Conservation (phyloP, 768 basidiomycete genomes). For the Calocera viscosa region DNA sequence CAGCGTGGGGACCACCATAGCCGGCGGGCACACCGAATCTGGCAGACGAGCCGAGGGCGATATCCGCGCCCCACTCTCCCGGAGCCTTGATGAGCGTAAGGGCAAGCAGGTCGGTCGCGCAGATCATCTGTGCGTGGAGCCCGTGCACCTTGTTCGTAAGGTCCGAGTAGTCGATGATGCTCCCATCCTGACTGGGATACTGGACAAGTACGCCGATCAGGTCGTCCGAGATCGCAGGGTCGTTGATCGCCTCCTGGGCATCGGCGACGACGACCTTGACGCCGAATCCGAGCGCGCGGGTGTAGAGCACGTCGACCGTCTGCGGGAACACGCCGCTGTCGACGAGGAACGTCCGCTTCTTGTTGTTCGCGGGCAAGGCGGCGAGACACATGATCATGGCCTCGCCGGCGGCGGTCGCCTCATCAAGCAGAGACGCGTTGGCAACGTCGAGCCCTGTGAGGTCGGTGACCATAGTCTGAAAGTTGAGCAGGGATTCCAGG, state of each 20-base stretch:
- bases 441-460: slow-evolving; percentile 91
- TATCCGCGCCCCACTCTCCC: slow-evolving; percentile 97
- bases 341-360: slow-evolving; percentile 73
- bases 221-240: slow-evolving; percentile 40
- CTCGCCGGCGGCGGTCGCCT: slow-evolving; percentile 89
- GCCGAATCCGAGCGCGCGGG: slow-evolving; percentile 87
- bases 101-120: slow-evolving; percentile 85
- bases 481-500: slow-evolving; percentile 91
- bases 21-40: slow-evolving; percentile 94
- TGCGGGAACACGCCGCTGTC: slow-evolving; percentile 75
- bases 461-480: slow-evolving; percentile 90
- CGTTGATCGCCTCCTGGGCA: slow-evolving; percentile 39
- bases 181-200: slow-evolving; percentile 85
- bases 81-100: slow-evolving; percentile 87
- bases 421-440: slow-evolving; percentile 89
- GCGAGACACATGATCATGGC: slow-evolving; percentile 92
- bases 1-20: slow-evolving; percentile 96
- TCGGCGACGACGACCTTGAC: slow-evolving; percentile 68
- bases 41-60: slow-evolving; percentile 88
- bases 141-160: slow-evolving; percentile 60
- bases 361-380: slow-evolving; percentile 42
- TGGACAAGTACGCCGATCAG: slow-evolving; percentile 83
- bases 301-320: slow-evolving; percentile 77
- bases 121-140: slow-evolving; percentile 66
- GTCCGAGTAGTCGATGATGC: slow-evolving; percentile 55